Evolutionary conservation across 1,284 basidiomycete genomes (phyloP), one percentile per base, ranked within the genome.

Genomic region (Polyporus tsugae): DNA sequence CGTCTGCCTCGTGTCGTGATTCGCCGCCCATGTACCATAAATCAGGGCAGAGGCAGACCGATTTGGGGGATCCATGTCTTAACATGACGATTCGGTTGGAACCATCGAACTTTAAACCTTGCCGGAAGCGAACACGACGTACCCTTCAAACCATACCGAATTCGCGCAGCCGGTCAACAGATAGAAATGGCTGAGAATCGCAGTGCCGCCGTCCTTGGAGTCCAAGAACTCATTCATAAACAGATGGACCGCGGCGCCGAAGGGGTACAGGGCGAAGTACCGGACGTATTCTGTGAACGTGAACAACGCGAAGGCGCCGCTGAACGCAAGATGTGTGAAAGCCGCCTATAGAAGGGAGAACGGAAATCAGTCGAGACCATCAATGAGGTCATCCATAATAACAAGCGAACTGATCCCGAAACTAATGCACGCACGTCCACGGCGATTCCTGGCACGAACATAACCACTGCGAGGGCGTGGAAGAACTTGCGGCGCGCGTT

Each of bases 171-270:
- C 98, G 0, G 95, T 96, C 64, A 99, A 83, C 59, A 99, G 84
- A 83, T 99, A 99, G 77, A 99, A 99, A 80, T 99, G 98, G 76
- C 95, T 96, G 70, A 99, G 81, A 75, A 99, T 98, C 13, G 97
- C 98, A 10, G 97, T 98, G 6, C 98, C 98, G 60, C 91, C 89
- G 80, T 99, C 98, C 83, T 97, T 96, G 75, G 93, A 86, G 79
- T 99, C 98, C 77, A 99, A 84, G 77, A 99, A 99, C 80, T 99
- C 97, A 82, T 93, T 94, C 87, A 99, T 91, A 82, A 99, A 99
- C 70, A 99, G 83, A 82, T 99, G 98, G 35, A 99, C 89, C 13
- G 91, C 86, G 5, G 95, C 97, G 9, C 97, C 96, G 75, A 99
- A 94, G 3, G 98, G 98, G 81, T 97, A 99, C 39, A 99, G 88